Evolutionary conservation across 2,329 filamentous ascomycete genomes (phyloP), one percentile per base, ranked within the genome.

Genomic region (Fusarium sambucinum): DNA sequence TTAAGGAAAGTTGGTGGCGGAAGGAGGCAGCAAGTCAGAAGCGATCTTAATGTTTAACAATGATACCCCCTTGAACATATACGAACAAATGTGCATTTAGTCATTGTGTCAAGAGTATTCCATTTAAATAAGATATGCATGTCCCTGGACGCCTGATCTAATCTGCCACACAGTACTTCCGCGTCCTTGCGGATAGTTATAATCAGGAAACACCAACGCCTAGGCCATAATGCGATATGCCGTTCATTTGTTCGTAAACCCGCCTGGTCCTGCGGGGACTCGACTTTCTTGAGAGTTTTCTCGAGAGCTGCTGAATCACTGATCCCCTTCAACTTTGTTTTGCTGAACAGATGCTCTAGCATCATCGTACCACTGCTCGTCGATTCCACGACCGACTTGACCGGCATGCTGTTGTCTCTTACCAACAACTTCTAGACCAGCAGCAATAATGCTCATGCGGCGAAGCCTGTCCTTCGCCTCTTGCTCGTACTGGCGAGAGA

Each of bases 401-500:
- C 54, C 33, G 3, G 55, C 38, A 27, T 66, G 64, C 16, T 62
- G 44, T 52, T 73, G 75, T 64, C 74, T 77, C 10, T 40, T 52
- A 17, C 71, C 69, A 4, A 66, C 53, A 12, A 94, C 85, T 69
- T 96, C 92, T 29, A 97, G 82, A 10, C 92, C 91, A 0, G 93
- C 91, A 29, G 90, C 87, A 6, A 90, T 78, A 62, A 97, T 87
- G 70, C 91, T 93, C 74, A 97, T 89, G 46, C 91, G 88, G 53
- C 94, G 84, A 53, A 98, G 84, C 42, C 93, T 89, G 70, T 96
- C 85, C 53, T 92, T 85, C 8, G 94, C 88, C 65, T 93, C 90
- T 50, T 87, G 86, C 74, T 94, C 90, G 73, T 96, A 96, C 29
- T 86, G 85, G 55, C 86, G 86, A 4, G 93, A 88, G 59, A 89